Conservation (phyloP, 306 rosid species). For the Cucumis cinereus region DNA sequence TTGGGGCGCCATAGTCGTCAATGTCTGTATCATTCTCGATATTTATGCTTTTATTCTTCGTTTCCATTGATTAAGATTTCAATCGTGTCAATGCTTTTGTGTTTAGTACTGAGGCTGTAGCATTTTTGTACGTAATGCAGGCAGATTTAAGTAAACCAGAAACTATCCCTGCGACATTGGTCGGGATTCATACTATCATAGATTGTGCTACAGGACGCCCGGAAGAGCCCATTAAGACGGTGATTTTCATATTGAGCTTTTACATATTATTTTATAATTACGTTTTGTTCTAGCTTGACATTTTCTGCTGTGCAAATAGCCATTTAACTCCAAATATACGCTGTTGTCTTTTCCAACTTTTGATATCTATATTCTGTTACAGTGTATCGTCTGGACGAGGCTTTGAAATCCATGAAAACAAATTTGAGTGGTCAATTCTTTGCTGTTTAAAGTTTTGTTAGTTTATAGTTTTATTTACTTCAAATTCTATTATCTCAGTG, state of each 20-base stretch:
- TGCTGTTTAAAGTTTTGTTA: neutral
- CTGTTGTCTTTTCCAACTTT: neutral
- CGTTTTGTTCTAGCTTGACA: neutral
- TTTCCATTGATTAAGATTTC: neutral
- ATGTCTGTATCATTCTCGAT: conserved; percentile 14
- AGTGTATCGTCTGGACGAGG: neutral
- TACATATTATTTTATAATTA: neutral
- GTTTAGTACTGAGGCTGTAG: neutral
- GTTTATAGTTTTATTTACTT: neutral
- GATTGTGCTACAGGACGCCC: conserved; percentile 99
- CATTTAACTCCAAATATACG: neutral
- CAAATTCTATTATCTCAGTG: neutral
- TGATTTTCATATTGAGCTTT: conserved; percentile 9
- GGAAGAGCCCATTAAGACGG: conserved; percentile 84
- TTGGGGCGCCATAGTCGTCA: conserved; percentile 95
- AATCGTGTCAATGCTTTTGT: neutral
- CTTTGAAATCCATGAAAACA: neutral
- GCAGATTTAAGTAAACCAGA: conserved; percentile 88
- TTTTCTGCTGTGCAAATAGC: neutral
- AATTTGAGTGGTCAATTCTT: neutral
- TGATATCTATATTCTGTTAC: neutral
- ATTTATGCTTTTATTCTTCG: neutral
- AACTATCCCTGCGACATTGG: conserved; percentile 87
- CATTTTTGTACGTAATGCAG: conserved; percentile 21
- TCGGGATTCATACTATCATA: conserved; percentile 74